Evolutionary conservation across 2,329 filamentous ascomycete genomes (phyloP), one percentile per base, ranked within the genome.

Genomic region (Metarhizium brunneum): DNA sequence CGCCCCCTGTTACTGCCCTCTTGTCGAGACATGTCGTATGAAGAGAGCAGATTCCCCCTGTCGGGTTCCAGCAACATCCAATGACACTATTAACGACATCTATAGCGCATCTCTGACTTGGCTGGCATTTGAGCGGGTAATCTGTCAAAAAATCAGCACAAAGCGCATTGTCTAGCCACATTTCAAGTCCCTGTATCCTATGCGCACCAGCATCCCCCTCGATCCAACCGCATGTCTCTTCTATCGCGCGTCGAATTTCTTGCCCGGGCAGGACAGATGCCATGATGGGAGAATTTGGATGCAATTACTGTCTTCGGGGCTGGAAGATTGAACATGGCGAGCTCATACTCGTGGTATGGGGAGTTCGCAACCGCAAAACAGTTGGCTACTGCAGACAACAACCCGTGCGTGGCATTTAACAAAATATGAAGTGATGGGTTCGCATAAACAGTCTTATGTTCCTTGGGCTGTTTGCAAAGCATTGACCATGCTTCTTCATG

Each of bases 201-300:
- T 36, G 18, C 47, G 42, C 54, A 62, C 60, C 55, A 2, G 60
- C 54, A 10, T 59, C 58, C 11, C 60, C 61, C 32, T 61, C 59
- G 16, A 63, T 36, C 59, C 60, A 63, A 25, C 61, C 61, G 38
- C 61, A 63, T 8, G 53, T 60, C 45, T 61, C 60, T 13, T 38
- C 16, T 14, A 40, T 32, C 3, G 18, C 13, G 10, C 30, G 55
- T 29, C 10, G 16, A 38, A 10, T 6, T 18, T 47, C 14, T 38
- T 18, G 29, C 4, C 2, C 8, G 30, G 30, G 32, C 2, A 48
- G 11, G 3, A 48, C 25, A 6, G 14, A 48, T 48, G 25, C 25
- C 45, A 48, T 48, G 11, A 16, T 30, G 13, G 11, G 20, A 48
- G 8, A 13, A 16, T 6, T 16, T 2, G 8, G 11, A 30, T 48